Conservation (phyloP, 176 grass and related monocot genomes). For the Juncus effusus region DNA sequence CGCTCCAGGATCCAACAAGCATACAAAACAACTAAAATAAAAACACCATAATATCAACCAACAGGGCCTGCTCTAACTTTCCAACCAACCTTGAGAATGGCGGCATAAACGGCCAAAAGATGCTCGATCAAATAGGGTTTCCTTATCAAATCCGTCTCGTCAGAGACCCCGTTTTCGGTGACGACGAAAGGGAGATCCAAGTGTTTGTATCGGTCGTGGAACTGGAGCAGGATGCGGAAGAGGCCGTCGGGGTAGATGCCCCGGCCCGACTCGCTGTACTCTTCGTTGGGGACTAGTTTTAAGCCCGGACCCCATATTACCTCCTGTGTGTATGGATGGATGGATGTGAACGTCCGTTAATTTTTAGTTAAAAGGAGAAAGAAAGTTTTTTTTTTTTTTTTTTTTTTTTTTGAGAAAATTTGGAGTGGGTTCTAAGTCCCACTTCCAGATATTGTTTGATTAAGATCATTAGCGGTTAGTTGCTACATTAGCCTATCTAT, state of each 20-base stretch:
- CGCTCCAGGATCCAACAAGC: no score
- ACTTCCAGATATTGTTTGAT: no score
- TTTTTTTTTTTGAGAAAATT: no score
- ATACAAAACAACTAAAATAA: constrained; percentile 19
- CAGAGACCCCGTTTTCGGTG: constrained; percentile 95
- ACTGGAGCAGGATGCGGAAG: constrained; percentile 71
- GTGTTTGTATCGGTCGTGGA: constrained; percentile 78
- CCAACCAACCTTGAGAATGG: constrained; percentile 58
- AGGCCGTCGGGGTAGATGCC: constrained; percentile 90
- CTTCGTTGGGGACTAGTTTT: constrained; percentile 66
- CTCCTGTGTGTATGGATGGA: constrained; percentile 63
- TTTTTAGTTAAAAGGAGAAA: no score
- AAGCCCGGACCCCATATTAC: constrained; percentile 94
- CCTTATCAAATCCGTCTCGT: constrained; percentile 86
- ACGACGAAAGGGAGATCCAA: constrained; percentile 81
- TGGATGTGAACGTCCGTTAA: neutral
- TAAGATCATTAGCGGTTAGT: no score
- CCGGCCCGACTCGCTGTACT: constrained; percentile 94
- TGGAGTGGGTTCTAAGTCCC: no score
- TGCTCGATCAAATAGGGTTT: constrained; percentile 90
- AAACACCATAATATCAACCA: neutral
- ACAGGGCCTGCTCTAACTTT: neutral
- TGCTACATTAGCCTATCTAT: no score
- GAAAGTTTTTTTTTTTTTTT: no score
- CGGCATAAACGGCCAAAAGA: constrained; percentile 72